Evolutionary conservation across 495 filamentous ascomycete species (phyloP).

Genomic region (Hypoxylon cercidicola): DNA sequence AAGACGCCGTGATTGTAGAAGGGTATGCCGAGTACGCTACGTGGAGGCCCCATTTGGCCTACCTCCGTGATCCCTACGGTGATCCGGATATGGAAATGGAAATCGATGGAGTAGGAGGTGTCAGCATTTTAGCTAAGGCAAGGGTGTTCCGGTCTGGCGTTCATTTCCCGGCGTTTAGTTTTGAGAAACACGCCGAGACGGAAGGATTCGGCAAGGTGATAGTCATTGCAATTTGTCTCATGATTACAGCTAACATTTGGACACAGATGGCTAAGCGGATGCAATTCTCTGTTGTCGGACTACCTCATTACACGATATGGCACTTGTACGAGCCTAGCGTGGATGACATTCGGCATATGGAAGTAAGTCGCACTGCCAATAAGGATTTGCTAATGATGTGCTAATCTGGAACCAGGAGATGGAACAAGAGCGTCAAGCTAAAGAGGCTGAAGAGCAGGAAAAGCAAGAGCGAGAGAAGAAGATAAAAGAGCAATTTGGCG

Average conservation of each 20-base stretch:
- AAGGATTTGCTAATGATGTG: background rate
- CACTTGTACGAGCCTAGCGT: constrained; percentile 98
- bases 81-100: constrained; percentile 99
- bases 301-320: constrained; percentile 99
- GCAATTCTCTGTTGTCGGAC: constrained; percentile 93
- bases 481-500: constrained; percentile 76
- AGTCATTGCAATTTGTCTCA: background rate
- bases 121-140: constrained; percentile 97
- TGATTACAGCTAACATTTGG: constrained; percentile 45
- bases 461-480: constrained; percentile 70
- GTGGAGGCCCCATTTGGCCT: constrained; percentile 97
- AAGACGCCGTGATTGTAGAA: constrained; percentile 99
- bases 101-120: constrained; percentile 96
- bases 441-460: constrained; percentile 78
- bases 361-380: constrained; percentile 56
- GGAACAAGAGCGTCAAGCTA: constrained; percentile 79
- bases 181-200: constrained; percentile 98
- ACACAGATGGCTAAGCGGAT: constrained; percentile 95
- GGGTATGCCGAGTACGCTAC: constrained; percentile 99
- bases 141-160: constrained; percentile 93
- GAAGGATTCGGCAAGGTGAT: constrained; percentile 98
- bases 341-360: constrained; percentile 98
- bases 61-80: constrained; percentile 95
- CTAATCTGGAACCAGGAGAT: constrained; percentile 70
- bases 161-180: constrained; percentile 98